A percentile compares a stretch with the other conserved stretches of the same genome.
Evolutionary conservation across 2,329 filamentous ascomycete species (phyloP).

Genomic region (Pseudodiploospora longispora): DNA sequence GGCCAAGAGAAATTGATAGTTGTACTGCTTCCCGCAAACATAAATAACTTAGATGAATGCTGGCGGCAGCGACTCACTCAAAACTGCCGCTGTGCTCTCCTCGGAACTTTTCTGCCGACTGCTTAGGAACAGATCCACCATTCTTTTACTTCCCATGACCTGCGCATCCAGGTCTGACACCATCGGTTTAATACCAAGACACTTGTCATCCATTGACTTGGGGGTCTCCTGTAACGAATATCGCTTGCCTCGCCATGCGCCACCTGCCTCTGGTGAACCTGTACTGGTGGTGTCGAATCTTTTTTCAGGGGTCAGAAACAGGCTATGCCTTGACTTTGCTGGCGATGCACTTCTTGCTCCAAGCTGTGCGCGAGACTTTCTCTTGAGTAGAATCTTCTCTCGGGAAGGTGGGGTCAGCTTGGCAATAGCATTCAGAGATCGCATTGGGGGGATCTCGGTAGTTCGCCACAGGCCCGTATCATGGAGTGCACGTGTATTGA

Average conservation of each 20-base stretch:
- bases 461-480: not conserved
- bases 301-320: constrained; percentile 12
- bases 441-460: constrained; percentile 13
- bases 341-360: constrained; percentile 14
- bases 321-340: constrained; percentile 22
- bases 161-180: constrained; percentile 20
- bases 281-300: constrained; percentile 14
- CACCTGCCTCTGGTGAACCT: constrained; percentile 9
- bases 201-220: not conserved
- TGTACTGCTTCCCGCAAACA: no score
- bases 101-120: constrained; percentile 36
- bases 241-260: not conserved
- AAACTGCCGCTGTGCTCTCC: constrained; percentile 23
- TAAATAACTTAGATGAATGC: constrained; percentile 21
- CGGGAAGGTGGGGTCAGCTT: constrained; percentile 9
- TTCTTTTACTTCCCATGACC: constrained; percentile 37
- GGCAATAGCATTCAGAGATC: constrained; percentile 17
- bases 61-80: constrained; percentile 5
- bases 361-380: constrained; percentile 13
- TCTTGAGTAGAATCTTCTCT: constrained; percentile 14
- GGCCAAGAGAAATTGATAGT: no score
- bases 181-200: not conserved
- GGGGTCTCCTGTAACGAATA: not conserved
- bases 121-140: constrained; percentile 48
- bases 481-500: not conserved